Evolutionary conservation across 768 basidiomycete genomes (phyloP).

Genomic region (Boletus rubescentipes): DNA sequence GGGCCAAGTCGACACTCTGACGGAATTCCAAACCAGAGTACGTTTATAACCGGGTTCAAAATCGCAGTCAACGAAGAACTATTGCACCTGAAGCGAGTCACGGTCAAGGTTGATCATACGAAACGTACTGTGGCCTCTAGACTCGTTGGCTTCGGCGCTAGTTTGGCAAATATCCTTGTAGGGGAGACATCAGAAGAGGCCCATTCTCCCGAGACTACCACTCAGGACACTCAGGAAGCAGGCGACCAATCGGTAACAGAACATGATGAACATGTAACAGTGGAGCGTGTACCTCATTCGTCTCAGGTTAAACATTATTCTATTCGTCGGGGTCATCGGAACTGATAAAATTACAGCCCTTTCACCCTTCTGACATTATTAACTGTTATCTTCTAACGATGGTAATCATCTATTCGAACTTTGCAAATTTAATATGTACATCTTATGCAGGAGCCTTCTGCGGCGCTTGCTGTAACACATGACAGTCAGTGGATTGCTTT

Average conservation of each 20-base stretch:
- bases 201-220: no score
- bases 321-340: no score
- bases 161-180: background rate
- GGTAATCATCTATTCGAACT: background rate
- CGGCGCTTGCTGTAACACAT: background rate
- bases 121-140: background rate
- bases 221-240: no score
- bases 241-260: no score
- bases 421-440: no score
- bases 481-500: background rate
- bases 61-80: background rate
- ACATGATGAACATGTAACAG: no score
- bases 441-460: background rate
- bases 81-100: background rate
- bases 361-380: background rate
- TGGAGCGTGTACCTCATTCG: no score
- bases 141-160: background rate
- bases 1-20: background rate
- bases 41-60: conserved; percentile 16
- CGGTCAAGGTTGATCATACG: background rate
- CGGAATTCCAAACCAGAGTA: conserved; percentile 2
- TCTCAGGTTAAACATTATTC: no score
- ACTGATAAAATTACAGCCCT: background rate
- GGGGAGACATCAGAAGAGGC: no score
- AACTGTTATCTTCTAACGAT: background rate